phyloP scores from a whole-genome alignment of 1,284 basidiomycete genomes.

The Sporisorium reilianum region DNA sequence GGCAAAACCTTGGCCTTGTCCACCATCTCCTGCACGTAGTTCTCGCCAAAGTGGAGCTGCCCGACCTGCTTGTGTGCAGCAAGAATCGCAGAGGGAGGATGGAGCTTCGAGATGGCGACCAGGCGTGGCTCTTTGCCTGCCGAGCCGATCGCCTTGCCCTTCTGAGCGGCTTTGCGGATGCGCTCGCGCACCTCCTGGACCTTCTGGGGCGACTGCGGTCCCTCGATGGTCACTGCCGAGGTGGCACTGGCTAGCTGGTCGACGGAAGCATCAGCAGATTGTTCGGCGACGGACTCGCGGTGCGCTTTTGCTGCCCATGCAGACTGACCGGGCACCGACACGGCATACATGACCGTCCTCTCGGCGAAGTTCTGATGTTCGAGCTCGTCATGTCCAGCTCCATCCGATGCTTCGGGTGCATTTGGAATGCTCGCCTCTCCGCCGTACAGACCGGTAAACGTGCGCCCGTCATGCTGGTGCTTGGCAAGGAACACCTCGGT shows the following conservation, averaged over 20 bases:
- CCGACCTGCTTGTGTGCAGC: constrained; percentile 73
- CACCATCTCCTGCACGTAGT: constrained; percentile 95
- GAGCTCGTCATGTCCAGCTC: constrained; percentile 16
- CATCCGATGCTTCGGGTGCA: constrained; percentile 1
- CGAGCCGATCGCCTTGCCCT: constrained; percentile 43
- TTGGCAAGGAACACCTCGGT: constrained; percentile 65
- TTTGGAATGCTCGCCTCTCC: constrained; percentile 21
- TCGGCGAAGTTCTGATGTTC: constrained; percentile 66
- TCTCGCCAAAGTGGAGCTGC: constrained; percentile 94
- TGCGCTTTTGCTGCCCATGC: constrained; percentile 54
- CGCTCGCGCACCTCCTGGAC: constrained; percentile 43
- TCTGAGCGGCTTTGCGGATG: constrained; percentile 37
- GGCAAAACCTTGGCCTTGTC: constrained; percentile 74
- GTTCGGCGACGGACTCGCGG: constrained; percentile 14
- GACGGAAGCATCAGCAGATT: constrained; percentile 4
- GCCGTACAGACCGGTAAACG: constrained; percentile 53
- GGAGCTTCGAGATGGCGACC: constrained; percentile 94
- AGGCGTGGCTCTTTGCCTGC: constrained; percentile 71
- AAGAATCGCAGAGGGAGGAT: constrained; percentile 86
- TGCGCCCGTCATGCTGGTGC: constrained; percentile 43
- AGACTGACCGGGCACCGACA: constrained; percentile 66
- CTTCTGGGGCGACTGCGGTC: constrained; percentile 30
- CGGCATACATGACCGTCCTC: constrained; percentile 66
- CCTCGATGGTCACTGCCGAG: constrained; percentile 21
- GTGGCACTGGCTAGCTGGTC: constrained; percentile 16